Percentiles rank a stretch among this genome's conserved stretches.
These are phyloP conservation scores for Solanum chilense DNA, from an alignment of 257 asterid genomes.

Conservation along the genomic window DNA sequence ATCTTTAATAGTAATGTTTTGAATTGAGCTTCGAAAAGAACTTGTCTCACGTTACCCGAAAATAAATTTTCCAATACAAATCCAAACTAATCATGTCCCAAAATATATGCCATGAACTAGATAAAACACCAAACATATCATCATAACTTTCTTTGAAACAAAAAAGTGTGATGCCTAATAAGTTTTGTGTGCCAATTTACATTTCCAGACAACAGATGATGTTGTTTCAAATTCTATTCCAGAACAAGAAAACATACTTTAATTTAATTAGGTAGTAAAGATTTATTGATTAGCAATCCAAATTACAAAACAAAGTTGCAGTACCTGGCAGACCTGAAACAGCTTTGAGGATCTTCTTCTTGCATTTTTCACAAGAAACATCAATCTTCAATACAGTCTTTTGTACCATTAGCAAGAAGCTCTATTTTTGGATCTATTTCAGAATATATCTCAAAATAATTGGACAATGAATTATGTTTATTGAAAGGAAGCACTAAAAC, in stretches of 20 bases:
- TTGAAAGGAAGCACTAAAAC: not conserved
- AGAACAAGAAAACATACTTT: not conserved
- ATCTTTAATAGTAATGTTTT: too few relatives aligned
- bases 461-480: not conserved
- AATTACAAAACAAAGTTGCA: not conserved
- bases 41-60: too few relatives aligned
- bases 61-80: not conserved
- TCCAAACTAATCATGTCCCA: not conserved
- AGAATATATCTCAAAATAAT: not conserved
- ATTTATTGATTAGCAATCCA: not conserved
- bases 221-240: not conserved
- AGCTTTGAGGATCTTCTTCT: constrained; percentile 39
- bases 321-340: constrained; percentile 38
- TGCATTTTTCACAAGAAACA: constrained; percentile 39
- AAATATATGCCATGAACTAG: not conserved
- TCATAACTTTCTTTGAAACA: not conserved
- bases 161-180: not conserved
- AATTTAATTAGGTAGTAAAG: not conserved
- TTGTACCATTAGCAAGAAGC: constrained; percentile 19
- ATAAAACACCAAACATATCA: not conserved
- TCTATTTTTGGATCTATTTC: not conserved
- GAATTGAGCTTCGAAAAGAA: too few relatives aligned
- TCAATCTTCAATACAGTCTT: constrained; percentile 44
- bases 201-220: not conserved
- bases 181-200: not conserved